phyloP scores from a whole-genome alignment of 2,329 filamentous ascomycete species.

The Mariannaea elegans region DNA sequence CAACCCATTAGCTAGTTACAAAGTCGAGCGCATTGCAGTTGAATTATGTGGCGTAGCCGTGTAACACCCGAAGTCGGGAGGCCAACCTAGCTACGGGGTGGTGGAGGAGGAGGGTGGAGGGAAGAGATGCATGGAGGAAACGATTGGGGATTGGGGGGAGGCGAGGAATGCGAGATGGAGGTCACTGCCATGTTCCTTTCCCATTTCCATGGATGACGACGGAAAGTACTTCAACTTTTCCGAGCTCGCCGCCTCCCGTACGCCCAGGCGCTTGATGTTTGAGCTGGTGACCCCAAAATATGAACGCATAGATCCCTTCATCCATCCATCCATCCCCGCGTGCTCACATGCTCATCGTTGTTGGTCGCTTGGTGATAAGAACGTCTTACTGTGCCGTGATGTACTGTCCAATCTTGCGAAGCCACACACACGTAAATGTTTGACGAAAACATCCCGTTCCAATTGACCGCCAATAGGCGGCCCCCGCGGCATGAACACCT shows the following conservation, averaged over 20 bases:
- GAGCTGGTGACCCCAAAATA: neutral
- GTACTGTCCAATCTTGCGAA: neutral
- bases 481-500: constrained; percentile 18
- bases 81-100: constrained; percentile 10
- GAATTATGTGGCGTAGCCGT: constrained; percentile 15
- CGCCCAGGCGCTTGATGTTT: constrained; percentile 1
- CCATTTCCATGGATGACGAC: constrained; percentile 4
- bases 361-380: neutral
- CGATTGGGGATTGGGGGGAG: constrained; percentile 3
- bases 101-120: constrained; percentile 11
- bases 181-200: constrained; percentile 13
- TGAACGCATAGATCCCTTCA: neutral
- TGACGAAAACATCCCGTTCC: neutral
- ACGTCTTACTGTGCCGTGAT: neutral
- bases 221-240: constrained; percentile 11
- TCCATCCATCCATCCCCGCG: neutral
- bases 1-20: neutral
- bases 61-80: constrained; percentile 15
- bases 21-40: constrained; percentile 1
- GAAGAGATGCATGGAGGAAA: neutral
- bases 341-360: constrained; percentile 6
- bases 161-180: constrained; percentile 5
- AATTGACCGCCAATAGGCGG: constrained; percentile 16
- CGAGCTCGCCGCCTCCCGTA: constrained; percentile 11
- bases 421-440: neutral